phyloP scores from a whole-genome alignment of 768 basidiomycete genomes.

The Tulasnella sp. region DNA sequence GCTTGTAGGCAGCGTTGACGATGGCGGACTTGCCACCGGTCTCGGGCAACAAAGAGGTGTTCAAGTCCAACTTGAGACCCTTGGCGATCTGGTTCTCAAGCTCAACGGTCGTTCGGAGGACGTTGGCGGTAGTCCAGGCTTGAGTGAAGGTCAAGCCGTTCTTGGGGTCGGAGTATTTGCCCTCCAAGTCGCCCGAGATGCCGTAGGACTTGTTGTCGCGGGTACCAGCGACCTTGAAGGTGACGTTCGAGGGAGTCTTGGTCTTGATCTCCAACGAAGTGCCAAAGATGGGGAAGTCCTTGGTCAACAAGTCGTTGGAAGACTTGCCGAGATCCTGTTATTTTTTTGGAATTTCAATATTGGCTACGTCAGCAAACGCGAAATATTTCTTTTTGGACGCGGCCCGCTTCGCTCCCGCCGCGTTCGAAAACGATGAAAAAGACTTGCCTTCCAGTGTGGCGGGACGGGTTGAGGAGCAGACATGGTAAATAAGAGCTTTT shows the following conservation, averaged over 20 bases:
- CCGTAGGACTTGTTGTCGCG: conserved; percentile 64
- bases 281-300: conserved; percentile 81
- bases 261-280: conserved; percentile 79
- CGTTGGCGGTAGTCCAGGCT: conserved; percentile 91
- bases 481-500: conserved; percentile 38
- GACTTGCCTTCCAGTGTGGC: conserved; percentile 86
- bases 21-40: conserved; percentile 74
- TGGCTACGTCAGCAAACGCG: neutral
- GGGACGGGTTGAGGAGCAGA: conserved; percentile 93
- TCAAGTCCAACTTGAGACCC: conserved; percentile 92
- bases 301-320: conserved; percentile 85
- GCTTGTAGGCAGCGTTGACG: conserved; percentile 82
- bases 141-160: conserved; percentile 92
- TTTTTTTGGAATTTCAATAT: conserved; percentile 11
- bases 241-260: conserved; percentile 76
- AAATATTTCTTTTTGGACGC: neutral
- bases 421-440: neutral
- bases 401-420: too few species aligned
- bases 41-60: conserved; percentile 74
- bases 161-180: conserved; percentile 83
- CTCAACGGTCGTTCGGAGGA: conserved; percentile 86
- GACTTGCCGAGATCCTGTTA: conserved; percentile 92
- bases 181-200: conserved; percentile 90
- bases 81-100: conserved; percentile 95
- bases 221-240: conserved; percentile 86